phyloP scores from a whole-genome alignment of 805 yeast genomes.

The Starmerella sirachaensis region DNA sequence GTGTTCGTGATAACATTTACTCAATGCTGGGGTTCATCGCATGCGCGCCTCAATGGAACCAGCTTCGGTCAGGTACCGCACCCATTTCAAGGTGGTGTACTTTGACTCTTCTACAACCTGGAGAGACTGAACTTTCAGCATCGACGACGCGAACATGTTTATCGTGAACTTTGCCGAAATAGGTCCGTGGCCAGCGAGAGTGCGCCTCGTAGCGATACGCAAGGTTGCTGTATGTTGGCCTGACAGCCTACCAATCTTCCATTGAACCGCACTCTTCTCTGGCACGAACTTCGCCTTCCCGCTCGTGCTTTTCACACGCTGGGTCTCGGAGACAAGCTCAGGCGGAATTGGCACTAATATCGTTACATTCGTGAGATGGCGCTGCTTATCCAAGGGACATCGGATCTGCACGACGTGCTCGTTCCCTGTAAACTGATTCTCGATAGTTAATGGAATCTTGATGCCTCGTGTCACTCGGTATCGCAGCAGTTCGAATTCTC shows the following conservation, averaged over 20 bases:
- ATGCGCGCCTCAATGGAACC: slow-evolving; percentile 76
- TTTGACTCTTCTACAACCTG: slow-evolving; percentile 48
- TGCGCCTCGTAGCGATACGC: slow-evolving; percentile 40
- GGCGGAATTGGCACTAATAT: slow-evolving; percentile 52
- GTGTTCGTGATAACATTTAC: background rate
- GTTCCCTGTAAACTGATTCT: slow-evolving; percentile 35
- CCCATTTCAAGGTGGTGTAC: slow-evolving; percentile 77
- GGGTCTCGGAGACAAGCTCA: slow-evolving; percentile 8
- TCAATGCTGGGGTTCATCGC: slow-evolving; percentile 24
- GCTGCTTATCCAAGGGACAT: slow-evolving; percentile 13
- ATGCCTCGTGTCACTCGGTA: slow-evolving; percentile 51
- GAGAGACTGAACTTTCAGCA: slow-evolving; percentile 60
- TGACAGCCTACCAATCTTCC: slow-evolving; percentile 58
- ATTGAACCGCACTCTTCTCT: slow-evolving; percentile 49
- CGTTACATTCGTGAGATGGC: slow-evolving; percentile 33
- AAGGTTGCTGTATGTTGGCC: slow-evolving; percentile 57
- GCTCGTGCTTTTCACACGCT: slow-evolving; percentile 29
- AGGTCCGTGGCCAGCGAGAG: slow-evolving; percentile 31
- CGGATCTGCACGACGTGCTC: slow-evolving; percentile 25
- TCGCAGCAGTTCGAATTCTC: slow-evolving; percentile 69
- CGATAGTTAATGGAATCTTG: slow-evolving; percentile 49
- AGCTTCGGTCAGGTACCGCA: slow-evolving; percentile 59
- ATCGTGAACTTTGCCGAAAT: slow-evolving; percentile 56
- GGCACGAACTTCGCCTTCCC: slow-evolving; percentile 64
- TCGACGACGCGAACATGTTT: slow-evolving; percentile 66